Base-by-base conservation (phyloP, 2,329 filamentous ascomycete species). In the Exserohilum rostratum region DNA sequence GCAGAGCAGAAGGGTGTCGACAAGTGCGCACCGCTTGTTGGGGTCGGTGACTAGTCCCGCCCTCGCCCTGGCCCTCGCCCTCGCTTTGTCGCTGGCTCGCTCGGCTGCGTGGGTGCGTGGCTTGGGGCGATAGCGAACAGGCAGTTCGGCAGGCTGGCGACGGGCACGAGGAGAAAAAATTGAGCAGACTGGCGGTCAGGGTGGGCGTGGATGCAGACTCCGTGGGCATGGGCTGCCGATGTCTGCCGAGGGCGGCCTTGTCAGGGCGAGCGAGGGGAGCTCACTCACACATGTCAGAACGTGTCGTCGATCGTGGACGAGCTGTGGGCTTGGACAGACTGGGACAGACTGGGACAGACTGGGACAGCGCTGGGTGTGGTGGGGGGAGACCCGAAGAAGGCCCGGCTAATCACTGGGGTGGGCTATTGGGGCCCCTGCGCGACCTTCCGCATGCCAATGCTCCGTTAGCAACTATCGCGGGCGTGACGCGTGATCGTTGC, bases 141-240 rank as follows among this genome's bases (percentile, higher is more conserved):
- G 44, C 27, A 46, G 44, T 46, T 31, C 20, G 44, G 31, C 38
- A 17, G 37, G 33, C 47, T 50, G 47, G 39, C 38, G 17, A 13
- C 10, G 10, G 25, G 33, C 17, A 40, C 15, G 20, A 11, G 47
- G 5, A 20, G 18, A 15, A 11, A 3, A 30, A 34, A 22, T 25
- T 30, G 17, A 33, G 22, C 44, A 33, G 33, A 54, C 29, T 44
- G 46, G 46, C 51, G 46, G 51, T 34, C 51, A 39, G 25, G 6
- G 30, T 39, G 39, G 46, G 42, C 33, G 35, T 35, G 50, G 43
- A 42, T 30, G 35, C 34, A 13, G 15, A 31, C 40, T 31, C 37
- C 44, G 37, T 48, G 44, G 44, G 44, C 3, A 35, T 53, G 35
- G 44, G n/a, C 59, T 54, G 62, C 57, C 62, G 61, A 64, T 56